Conservation (phyloP, 768 basidiomycete genomes). For the Amanita brunnescens region DNA sequence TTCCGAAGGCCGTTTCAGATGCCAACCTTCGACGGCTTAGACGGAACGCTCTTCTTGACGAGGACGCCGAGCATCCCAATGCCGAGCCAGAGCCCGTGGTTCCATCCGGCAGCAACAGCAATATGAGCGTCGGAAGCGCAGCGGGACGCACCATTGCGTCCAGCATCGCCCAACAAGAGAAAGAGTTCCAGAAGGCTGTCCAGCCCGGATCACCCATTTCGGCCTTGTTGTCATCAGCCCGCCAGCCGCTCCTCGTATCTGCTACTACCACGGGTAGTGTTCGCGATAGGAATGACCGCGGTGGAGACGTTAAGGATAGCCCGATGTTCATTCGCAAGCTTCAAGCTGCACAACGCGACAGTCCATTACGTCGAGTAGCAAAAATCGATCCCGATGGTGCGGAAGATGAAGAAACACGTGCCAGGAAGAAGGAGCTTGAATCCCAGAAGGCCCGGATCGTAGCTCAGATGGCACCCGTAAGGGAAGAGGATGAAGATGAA, state of each 20-base stretch:
- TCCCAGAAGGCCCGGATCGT: slow-evolving; percentile 90
- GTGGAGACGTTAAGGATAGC: slow-evolving; percentile 13
- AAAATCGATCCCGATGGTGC: slow-evolving; percentile 20
- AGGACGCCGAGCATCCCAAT: slow-evolving; percentile 36
- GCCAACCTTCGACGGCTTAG: slow-evolving; percentile 65
- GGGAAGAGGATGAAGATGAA: slow-evolving; percentile 33
- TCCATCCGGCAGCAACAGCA: slow-evolving; percentile 1
- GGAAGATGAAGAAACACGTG: slow-evolving; percentile 28
- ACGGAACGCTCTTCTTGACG: slow-evolving; percentile 53
- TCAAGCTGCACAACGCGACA: slow-evolving; percentile 22
- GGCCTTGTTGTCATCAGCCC: slow-evolving; percentile 79
- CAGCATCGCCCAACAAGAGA: slow-evolving; percentile 79
- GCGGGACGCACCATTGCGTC: slow-evolving; percentile 38
- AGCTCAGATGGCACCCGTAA: slow-evolving; percentile 79
- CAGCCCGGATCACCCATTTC: slow-evolving; percentile 94
- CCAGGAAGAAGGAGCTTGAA: slow-evolving; percentile 69
- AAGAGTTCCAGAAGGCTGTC: slow-evolving; percentile 93
- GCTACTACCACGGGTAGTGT: slow-evolving; percentile 19
- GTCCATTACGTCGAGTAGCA: slow-evolving; percentile 21
- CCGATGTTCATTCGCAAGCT: slow-evolving; percentile 21
- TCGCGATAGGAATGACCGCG: slow-evolving; percentile 4
- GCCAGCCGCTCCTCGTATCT: slow-evolving; percentile 76
- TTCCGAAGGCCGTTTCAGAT: slow-evolving; percentile 51
- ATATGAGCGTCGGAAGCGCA: not conserved
- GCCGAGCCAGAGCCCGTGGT: slow-evolving; percentile 1